Percentiles rank a stretch among this genome's conserved stretches.
Conservation (phyloP, 2,329 filamentous ascomycete genomes). For the Xylariaceae sp. region DNA sequence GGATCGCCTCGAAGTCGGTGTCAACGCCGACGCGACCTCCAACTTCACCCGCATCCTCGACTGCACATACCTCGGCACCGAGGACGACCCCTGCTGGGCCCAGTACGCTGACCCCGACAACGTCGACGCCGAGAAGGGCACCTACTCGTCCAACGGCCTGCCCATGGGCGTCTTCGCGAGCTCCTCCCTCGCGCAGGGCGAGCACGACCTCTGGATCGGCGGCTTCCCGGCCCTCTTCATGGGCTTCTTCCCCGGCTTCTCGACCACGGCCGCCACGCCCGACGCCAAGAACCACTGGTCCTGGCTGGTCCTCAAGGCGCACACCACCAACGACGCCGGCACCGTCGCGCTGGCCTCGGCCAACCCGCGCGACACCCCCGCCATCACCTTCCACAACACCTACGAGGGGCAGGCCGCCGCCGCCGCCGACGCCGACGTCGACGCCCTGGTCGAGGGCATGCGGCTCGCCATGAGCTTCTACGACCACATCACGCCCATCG, state of each 20-base stretch:
- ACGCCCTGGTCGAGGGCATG: slow-evolving; percentile 54
- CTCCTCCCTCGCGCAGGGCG: slow-evolving; percentile 22
- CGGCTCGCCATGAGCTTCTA: slow-evolving; percentile 44
- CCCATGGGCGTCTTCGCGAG: slow-evolving; percentile 26
- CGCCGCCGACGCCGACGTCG: slow-evolving; percentile 43
- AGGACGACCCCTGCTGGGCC: slow-evolving; percentile 30
- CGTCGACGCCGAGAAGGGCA: slow-evolving; percentile 20
- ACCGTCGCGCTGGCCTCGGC: slow-evolving; percentile 56
- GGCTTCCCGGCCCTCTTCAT: slow-evolving; percentile 35
- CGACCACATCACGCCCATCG: slow-evolving; percentile 35
- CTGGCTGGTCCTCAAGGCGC: slow-evolving; percentile 50
- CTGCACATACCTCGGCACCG: slow-evolving; percentile 29
- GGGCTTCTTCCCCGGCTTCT: slow-evolving; percentile 37
- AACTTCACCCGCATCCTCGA: slow-evolving; percentile 32
- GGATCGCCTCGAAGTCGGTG: slow-evolving; percentile 47
- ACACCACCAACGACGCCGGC: slow-evolving; percentile 55
- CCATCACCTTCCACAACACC: slow-evolving; percentile 61
- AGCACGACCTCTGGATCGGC: slow-evolving; percentile 32
- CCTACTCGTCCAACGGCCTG: slow-evolving; percentile 32
- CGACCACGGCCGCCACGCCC: slow-evolving; percentile 24
- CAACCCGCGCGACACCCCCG: slow-evolving; percentile 60
- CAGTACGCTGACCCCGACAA: slow-evolving; percentile 17
- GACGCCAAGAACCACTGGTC: slow-evolving; percentile 38
- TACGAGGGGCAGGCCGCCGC: slow-evolving; percentile 38
- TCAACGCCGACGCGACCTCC: slow-evolving; percentile 37